Base-by-base conservation (phyloP, 2,329 filamentous ascomycete genomes). In the Pseudonectria buxi region DNA sequence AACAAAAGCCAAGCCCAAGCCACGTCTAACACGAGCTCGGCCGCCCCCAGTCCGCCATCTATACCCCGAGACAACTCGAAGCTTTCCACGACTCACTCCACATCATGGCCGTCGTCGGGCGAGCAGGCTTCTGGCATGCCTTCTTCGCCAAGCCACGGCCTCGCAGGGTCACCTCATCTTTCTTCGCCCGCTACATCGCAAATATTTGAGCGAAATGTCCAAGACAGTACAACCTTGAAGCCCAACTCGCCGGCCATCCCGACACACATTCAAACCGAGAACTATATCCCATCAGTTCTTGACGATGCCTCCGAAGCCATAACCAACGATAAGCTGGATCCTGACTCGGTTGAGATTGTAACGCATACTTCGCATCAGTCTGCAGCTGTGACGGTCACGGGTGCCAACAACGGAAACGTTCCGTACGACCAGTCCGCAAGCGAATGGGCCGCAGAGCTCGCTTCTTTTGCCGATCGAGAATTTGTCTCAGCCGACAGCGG, bases 161-260 rank as follows among this genome's bases (percentile, higher is more conserved):
- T 86, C 29, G 81, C 82, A 10, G 74, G 76, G 9, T 90, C 87
- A 7, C 83, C 87, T 4, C 74, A 83, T 32, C 63, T 89, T 29
- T 76, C 82, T 35, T 94, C 87, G 14, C 86, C 89, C 11, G 85
- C 87, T 10, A 72, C 74, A 18, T 82, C 78, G 4, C 78, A 82
- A 50, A 95, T 96, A 52, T 96, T 96, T 57, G 90, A 96, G 67
- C 84, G 90, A 53, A 86, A 89, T 58, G 90, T 96, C 15, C 90
- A 95, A 61, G 89, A 95, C 53, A 77, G 77, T 52, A 68, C 75
- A 22, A 54, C 74, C 4, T 63, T 78, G n/a, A 67, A 74, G 27
- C 83, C 87, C 41, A 79, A 74, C 42, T 90, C 86, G 3, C 81
- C 86, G 1, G 85, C 86, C n/a, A 92, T 95, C 43, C 90, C 90